phyloP scores from a whole-genome alignment of 768 basidiomycete species.

The Lactifluus piperatus region DNA sequence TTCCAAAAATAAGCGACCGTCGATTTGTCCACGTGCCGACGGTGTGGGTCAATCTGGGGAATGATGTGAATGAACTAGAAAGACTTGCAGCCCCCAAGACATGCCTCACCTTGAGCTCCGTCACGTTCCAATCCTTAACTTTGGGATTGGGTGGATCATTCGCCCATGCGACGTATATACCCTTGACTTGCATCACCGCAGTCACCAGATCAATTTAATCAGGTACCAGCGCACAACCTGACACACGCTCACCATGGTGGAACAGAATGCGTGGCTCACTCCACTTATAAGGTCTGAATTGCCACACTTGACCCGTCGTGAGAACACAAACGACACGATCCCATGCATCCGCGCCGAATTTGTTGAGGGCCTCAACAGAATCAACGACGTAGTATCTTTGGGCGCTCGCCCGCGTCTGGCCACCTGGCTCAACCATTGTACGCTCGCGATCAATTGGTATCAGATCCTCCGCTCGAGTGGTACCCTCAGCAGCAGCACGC shows the following conservation, averaged over 20 bases:
- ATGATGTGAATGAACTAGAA: not conserved
- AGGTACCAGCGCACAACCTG: not conserved
- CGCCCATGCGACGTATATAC: constrained; percentile 90
- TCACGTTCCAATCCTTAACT: constrained; percentile 96
- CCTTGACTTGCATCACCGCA: constrained; percentile 58
- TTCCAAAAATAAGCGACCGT: constrained; percentile 97
- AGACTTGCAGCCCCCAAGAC: not conserved
- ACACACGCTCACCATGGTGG: constrained; percentile 66
- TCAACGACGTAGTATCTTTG: constrained; percentile 81
- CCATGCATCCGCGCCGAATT: constrained; percentile 92
- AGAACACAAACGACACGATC: constrained; percentile 95
- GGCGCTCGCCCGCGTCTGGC: constrained; percentile 44
- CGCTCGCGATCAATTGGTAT: constrained; percentile 82
- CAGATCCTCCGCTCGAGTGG: constrained; percentile 69
- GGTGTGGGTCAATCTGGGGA: constrained; percentile 74
- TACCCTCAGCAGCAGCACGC: constrained; percentile 60
- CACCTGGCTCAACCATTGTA: constrained; percentile 57
- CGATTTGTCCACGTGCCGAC: constrained; percentile 90
- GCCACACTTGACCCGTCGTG: constrained; percentile 98
- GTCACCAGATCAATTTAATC: not conserved
- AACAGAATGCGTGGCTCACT: constrained; percentile 86
- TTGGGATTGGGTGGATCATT: constrained; percentile 85
- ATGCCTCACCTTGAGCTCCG: constrained; percentile 68
- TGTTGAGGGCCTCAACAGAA: constrained; percentile 82
- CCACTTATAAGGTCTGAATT: constrained; percentile 97